Evolutionary conservation across 2,329 filamentous ascomycete species (phyloP), one percentile per base, ranked within the genome.

Genomic region (Verticillium albo-atrum): DNA sequence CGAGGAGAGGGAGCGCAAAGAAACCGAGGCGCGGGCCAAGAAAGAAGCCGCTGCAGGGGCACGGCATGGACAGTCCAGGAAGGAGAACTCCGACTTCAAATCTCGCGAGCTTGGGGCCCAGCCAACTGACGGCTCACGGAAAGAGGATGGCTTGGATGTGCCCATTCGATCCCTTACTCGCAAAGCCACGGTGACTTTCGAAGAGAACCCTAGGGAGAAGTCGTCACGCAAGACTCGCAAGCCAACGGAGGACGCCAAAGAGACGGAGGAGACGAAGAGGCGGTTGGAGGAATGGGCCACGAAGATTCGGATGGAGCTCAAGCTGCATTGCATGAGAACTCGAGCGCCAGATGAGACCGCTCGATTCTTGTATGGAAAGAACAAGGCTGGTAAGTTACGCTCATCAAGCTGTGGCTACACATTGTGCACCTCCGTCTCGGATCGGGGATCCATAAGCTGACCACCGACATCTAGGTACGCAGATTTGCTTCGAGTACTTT

Each of bases 401-500:
- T 25, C 15, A n/a, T 25, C 12, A 17, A n/a, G n/a, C n/a, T n/a
- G n/a, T n/a, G n/a, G n/a, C n/a, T n/a, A n/a, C 23, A 25, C 53
- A 17, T 3, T 15, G 37, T 20, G 42, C 27, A 15, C 26, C 6
- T 32, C 12, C n/a, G n/a, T n/a, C n/a, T n/a, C n/a, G n/a, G n/a
- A n/a, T n/a, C n/a, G n/a, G 9, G 25, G 25, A 15, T 9, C 17
- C 20, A 32, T 15, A 12, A 12, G 23, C 50, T n/a, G 50, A 34
- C 42, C n/a, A 52, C 47, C 47, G 14, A n/a, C 23, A 7, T 6
- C 25, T 25, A 67, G 66, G 66, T 27, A 58, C 64, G 3, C 60
- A 69, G n/a, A 64, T 69, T 9, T 67, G 65, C 54, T 68, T 69
- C 58, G 65, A 69, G 54, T 60, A 67, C n/a, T 66, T 55, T 15